Conservation (phyloP, 345 rosid genomes). For the Abelmoschus esculentus region DNA sequence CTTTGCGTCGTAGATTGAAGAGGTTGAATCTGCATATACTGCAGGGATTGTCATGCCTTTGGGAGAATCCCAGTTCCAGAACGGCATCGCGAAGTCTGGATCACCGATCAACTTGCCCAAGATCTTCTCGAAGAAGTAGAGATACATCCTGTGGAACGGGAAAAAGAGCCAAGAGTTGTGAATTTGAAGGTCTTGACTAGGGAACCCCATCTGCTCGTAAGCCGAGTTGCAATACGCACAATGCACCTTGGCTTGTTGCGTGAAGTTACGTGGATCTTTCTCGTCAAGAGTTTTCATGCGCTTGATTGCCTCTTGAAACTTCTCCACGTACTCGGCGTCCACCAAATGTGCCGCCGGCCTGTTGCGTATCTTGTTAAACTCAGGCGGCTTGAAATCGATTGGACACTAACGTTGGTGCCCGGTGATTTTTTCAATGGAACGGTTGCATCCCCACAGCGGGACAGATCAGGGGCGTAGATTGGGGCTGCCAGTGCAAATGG, state of each 20-base stretch:
- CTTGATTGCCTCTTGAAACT: conserved; percentile 31
- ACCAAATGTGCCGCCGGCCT: conserved; percentile 43
- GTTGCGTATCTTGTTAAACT: conserved; percentile 14
- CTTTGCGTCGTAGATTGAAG: conserved; percentile 27
- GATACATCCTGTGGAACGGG: conserved; percentile 48
- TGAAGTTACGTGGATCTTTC: conserved; percentile 48
- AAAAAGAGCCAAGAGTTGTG: conserved; percentile 51
- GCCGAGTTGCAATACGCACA: conserved; percentile 57
- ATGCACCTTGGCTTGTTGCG: conserved; percentile 45
- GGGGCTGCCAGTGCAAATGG: conserved; percentile 38
- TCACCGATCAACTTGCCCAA: conserved; percentile 43
- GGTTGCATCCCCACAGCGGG: conserved; percentile 32
- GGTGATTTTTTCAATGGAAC: background rate
- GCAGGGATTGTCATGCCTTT: conserved; percentile 46
- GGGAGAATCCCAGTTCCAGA: conserved; percentile 57
- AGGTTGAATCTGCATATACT: conserved; percentile 16
- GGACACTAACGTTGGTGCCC: background rate
- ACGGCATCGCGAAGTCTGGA: conserved; percentile 46
- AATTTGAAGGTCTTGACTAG: conserved; percentile 28
- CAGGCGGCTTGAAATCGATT: conserved; percentile 33
- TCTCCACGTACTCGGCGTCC: conserved; percentile 25
- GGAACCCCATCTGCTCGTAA: conserved; percentile 4
- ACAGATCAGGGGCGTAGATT: conserved; percentile 25
- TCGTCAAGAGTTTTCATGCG: conserved; percentile 46
- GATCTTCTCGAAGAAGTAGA: conserved; percentile 26